Evolutionary conservation across 1,284 basidiomycete genomes (phyloP).

Genomic region (Leccinum griseonigrum): DNA sequence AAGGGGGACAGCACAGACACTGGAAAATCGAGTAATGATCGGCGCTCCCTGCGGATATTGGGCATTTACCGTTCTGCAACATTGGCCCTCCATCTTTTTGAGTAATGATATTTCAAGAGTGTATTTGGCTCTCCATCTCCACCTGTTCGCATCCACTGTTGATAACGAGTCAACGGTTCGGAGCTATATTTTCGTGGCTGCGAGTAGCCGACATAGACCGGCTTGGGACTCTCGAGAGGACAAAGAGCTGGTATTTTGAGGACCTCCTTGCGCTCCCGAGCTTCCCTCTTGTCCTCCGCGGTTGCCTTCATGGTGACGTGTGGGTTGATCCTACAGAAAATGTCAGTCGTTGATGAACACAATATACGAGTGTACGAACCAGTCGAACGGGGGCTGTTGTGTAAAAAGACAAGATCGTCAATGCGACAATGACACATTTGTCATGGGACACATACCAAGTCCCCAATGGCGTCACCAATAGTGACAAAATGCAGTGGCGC

Average conservation of each 20-base stretch:
- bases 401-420: neutral
- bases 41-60: neutral
- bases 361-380: slow-evolving; percentile 36
- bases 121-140: slow-evolving; percentile 19
- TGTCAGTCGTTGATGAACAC: slow-evolving; percentile 6
- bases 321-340: slow-evolving; percentile 47
- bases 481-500: slow-evolving; percentile 58
- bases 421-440: slow-evolving; percentile 8
- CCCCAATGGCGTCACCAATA: slow-evolving; percentile 60
- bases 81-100: slow-evolving; percentile 36
- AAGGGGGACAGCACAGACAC: slow-evolving; percentile 51
- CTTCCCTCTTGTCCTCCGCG: slow-evolving; percentile 32
- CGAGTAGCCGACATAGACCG: slow-evolving; percentile 45
- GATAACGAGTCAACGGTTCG: slow-evolving; percentile 54
- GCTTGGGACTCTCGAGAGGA: slow-evolving; percentile 31
- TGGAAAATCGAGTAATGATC: slow-evolving; percentile 22
- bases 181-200: slow-evolving; percentile 42
- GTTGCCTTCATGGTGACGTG: slow-evolving; percentile 37
- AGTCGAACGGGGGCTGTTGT: slow-evolving; percentile 58
- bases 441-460: slow-evolving; percentile 49
- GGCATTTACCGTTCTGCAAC: slow-evolving; percentile 52
- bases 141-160: slow-evolving; percentile 47
- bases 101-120: slow-evolving; percentile 49
- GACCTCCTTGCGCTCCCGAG: slow-evolving; percentile 32
- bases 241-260: slow-evolving; percentile 42